A percentile compares a stretch with the other conserved stretches of the same genome.
Evolutionary conservation across 2,329 filamentous ascomycete species (phyloP).

Genomic region (Alternaria viburni): DNA sequence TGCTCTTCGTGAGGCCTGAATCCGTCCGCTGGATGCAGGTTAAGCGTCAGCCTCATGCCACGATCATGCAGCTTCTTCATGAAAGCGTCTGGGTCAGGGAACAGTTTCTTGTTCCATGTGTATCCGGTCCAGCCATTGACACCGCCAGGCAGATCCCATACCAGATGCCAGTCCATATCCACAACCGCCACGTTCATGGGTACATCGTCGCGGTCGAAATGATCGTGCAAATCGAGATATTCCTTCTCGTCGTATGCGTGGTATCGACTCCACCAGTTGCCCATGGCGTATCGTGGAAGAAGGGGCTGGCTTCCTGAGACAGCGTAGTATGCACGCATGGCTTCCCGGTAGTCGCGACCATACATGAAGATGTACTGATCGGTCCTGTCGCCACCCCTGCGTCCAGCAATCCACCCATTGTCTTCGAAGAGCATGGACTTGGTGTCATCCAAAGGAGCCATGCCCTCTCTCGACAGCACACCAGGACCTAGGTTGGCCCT

Average conservation of each 20-base stretch:
- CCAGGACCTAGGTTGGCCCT: slow-evolving; percentile 58
- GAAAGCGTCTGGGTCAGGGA: slow-evolving; percentile 63
- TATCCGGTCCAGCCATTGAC: slow-evolving; percentile 66
- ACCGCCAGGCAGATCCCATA: slow-evolving; percentile 46
- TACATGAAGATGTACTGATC: slow-evolving; percentile 68
- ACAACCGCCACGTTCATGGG: slow-evolving; percentile 66
- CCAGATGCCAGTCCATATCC: slow-evolving; percentile 72
- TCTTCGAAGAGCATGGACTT: slow-evolving; percentile 63
- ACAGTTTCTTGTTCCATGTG: slow-evolving; percentile 65
- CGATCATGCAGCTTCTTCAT: slow-evolving; percentile 58
- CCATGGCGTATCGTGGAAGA: slow-evolving; percentile 64
- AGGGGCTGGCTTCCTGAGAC: slow-evolving; percentile 63
- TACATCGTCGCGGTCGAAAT: slow-evolving; percentile 58
- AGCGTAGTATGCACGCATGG: slow-evolving; percentile 61
- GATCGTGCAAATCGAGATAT: slow-evolving; percentile 64
- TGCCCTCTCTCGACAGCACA: slow-evolving; percentile 59
- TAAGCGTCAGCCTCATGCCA: slow-evolving; percentile 62
- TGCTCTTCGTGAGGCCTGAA: slow-evolving; percentile 63
- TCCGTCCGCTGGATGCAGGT: slow-evolving; percentile 68
- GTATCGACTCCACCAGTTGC: slow-evolving; percentile 72
- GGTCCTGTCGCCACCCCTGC: slow-evolving; percentile 56
- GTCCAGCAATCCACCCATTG: slow-evolving; percentile 59
- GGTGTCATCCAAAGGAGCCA: slow-evolving; percentile 61
- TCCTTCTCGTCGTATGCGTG: slow-evolving; percentile 63
- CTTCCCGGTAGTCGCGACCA: slow-evolving; percentile 62